Evolutionary conservation across 2,329 filamentous ascomycete genomes (phyloP).

Genomic region (Claviceps humidiphila): DNA sequence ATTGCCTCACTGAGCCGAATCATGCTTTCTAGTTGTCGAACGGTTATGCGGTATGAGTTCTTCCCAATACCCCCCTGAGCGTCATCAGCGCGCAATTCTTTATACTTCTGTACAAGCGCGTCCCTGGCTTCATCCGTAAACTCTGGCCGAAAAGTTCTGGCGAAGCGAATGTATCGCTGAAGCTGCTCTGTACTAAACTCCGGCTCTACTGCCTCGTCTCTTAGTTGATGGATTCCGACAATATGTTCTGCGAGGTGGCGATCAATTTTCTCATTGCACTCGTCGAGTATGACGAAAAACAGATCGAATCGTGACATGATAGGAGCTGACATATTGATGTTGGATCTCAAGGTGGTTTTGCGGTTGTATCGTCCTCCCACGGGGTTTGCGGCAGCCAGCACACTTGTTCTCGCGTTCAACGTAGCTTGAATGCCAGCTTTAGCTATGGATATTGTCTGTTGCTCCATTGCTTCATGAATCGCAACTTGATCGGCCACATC

Average conservation of each 20-base stretch:
- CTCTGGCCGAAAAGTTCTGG: constrained; percentile 82
- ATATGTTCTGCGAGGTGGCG: constrained; percentile 89
- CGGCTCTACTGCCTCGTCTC: constrained; percentile 80
- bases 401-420: constrained; percentile 86
- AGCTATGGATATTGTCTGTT: constrained; percentile 97
- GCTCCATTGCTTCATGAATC: constrained; percentile 99
- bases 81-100: constrained; percentile 85
- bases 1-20: constrained; percentile 96
- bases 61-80: constrained; percentile 85
- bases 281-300: constrained; percentile 95
- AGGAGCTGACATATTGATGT: constrained; percentile 96
- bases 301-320: constrained; percentile 99
- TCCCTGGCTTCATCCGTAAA: constrained; percentile 81
- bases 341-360: constrained; percentile 81
- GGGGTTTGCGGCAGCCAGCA: constrained; percentile 91
- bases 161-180: constrained; percentile 94
- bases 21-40: constrained; percentile 88
- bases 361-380: constrained; percentile 95
- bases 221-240: constrained; percentile 81
- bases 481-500: constrained; percentile 93
- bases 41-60: constrained; percentile 95
- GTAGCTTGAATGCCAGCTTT: constrained; percentile 98
- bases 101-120: constrained; percentile 82
- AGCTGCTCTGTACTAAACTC: constrained; percentile 94
- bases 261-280: constrained; percentile 87